Evolutionary conservation across 2,329 filamentous ascomycete species (phyloP).

Genomic region (Diaporthe caulivora): DNA sequence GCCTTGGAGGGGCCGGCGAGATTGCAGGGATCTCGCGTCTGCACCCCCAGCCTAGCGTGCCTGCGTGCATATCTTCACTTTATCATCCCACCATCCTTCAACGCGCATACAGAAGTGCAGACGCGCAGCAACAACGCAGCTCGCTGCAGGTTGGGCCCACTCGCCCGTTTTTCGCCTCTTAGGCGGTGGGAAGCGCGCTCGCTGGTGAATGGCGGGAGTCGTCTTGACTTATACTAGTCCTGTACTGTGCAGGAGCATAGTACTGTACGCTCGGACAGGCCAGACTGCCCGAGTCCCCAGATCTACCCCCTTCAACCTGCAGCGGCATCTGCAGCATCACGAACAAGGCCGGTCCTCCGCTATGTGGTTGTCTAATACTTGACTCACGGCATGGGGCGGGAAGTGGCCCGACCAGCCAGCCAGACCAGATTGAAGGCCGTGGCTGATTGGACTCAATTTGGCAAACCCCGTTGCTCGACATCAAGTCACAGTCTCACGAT

Average conservation of each 20-base stretch:
- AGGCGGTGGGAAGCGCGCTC: conserved; percentile 17
- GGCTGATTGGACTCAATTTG: not conserved
- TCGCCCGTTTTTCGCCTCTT: conserved; percentile 16
- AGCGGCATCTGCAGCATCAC: conserved; percentile 12
- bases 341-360: not conserved
- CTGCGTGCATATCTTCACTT: conserved; percentile 24
- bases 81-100: conserved; percentile 20
- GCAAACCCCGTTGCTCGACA: not conserved
- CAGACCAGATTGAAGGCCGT: not conserved
- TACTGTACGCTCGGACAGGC: not conserved
- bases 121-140: not conserved
- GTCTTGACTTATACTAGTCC: not conserved
- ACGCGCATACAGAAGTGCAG: conserved; percentile 1
- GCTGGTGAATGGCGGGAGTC: not conserved
- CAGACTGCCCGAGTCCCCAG: not conserved
- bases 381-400: not conserved
- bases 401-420: not conserved
- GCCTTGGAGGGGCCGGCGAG: conserved; percentile 20
- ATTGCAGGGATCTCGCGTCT: conserved; percentile 30
- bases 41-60: conserved; percentile 14
- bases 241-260: not conserved
- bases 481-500: not conserved
- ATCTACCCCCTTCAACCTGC: conserved; percentile 10
- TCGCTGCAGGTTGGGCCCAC: not conserved
- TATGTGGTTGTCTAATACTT: not conserved